Evolutionary conservation across 1,284 basidiomycete species (phyloP).

Genomic region (Moesziomyces globuligerus): DNA sequence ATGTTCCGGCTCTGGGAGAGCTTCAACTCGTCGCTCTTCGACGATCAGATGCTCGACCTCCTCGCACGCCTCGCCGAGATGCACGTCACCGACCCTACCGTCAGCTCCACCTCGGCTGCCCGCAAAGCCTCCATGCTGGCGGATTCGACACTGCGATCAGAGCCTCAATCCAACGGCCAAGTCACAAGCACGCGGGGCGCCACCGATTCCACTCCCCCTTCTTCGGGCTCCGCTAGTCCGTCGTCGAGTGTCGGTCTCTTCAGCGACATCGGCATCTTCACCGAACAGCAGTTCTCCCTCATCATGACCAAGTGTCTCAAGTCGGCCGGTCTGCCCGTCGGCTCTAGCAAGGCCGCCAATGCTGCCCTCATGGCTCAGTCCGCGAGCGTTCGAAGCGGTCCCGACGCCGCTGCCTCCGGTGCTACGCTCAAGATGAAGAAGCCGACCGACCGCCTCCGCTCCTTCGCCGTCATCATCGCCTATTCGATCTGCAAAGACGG

Average conservation of each 20-base stretch:
- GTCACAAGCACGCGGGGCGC: neutral
- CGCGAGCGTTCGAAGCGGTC: constrained; percentile 64
- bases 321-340: constrained; percentile 79
- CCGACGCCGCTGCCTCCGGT: constrained; percentile 73
- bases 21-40: constrained; percentile 81
- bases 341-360: constrained; percentile 57
- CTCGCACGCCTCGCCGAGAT: constrained; percentile 80
- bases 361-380: constrained; percentile 61
- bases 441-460: constrained; percentile 77
- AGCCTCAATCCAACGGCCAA: constrained; percentile 11
- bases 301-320: constrained; percentile 87
- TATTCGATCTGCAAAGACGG: constrained; percentile 92
- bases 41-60: constrained; percentile 85
- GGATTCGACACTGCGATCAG: constrained; percentile 20
- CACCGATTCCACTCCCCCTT: constrained; percentile 5
- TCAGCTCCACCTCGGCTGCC: constrained; percentile 35
- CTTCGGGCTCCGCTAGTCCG: constrained; percentile 21
- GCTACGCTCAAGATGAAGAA: constrained; percentile 80
- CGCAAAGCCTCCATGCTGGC: constrained; percentile 16
- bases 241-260: constrained; percentile 67
- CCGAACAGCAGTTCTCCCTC: constrained; percentile 82
- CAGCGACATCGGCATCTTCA: constrained; percentile 89
- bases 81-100: constrained; percentile 72
- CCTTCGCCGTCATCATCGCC: constrained; percentile 86
- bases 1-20: constrained; percentile 84